phyloP scores from a whole-genome alignment of 192 early-diverging fungal species.

The Entomortierella chlamydospora region DNA sequence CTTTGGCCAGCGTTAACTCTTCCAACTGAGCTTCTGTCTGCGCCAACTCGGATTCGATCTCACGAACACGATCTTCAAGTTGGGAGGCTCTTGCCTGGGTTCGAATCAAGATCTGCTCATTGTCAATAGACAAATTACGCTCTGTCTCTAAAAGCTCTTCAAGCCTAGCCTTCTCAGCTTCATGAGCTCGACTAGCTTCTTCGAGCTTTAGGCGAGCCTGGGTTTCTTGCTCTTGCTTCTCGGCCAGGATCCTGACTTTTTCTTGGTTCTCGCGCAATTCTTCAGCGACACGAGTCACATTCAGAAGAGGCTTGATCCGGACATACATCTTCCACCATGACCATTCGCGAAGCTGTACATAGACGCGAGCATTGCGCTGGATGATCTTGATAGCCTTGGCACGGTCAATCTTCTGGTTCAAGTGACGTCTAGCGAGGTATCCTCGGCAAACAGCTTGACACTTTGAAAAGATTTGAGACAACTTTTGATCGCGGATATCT shows the following conservation, averaged over 20 bases:
- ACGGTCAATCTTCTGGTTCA: constrained; percentile 71
- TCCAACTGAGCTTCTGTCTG: constrained; percentile 74
- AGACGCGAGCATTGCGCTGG: constrained; percentile 93
- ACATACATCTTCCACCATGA: constrained; percentile 96
- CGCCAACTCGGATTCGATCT: constrained; percentile 72
- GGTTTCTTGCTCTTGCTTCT: constrained; percentile 70
- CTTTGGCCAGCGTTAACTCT: constrained; percentile 59
- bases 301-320: constrained; percentile 90
- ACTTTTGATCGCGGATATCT: constrained; percentile 86
- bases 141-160: constrained; percentile 81
- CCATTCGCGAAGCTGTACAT: constrained; percentile 91
- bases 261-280: constrained; percentile 82
- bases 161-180: constrained; percentile 74
- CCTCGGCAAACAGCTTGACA: constrained; percentile 93
- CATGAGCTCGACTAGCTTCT: constrained; percentile 66
- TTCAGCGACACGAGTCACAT: constrained; percentile 84
- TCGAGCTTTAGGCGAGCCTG: constrained; percentile 70
- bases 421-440: constrained; percentile 76
- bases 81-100: constrained; percentile 80
- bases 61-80: constrained; percentile 71
- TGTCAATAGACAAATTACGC: constrained; percentile 79
- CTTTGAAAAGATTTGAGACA: constrained; percentile 83
- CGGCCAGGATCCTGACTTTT: constrained; percentile 77
- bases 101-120: constrained; percentile 85
- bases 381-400: constrained; percentile 88